Conservation (phyloP, 2,329 filamentous ascomycete genomes). For the Sclerotinia trifoliorum region DNA sequence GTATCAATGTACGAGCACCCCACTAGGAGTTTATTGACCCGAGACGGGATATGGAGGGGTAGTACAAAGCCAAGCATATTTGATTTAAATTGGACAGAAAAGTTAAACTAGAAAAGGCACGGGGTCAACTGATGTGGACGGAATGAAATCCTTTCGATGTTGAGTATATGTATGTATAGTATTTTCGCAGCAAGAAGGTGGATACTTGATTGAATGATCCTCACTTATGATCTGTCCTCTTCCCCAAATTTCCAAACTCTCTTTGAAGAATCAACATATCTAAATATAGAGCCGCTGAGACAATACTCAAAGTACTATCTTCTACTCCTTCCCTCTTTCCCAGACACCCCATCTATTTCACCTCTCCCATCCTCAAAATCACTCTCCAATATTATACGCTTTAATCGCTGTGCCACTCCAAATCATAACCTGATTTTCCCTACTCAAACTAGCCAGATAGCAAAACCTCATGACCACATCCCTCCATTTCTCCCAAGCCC, state of each 20-base stretch:
- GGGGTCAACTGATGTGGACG: background rate
- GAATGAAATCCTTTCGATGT: background rate
- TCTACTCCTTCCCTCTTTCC: too few relatives aligned
- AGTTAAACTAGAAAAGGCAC: background rate
- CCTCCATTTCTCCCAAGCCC: constrained; percentile 74
- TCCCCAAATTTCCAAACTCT: background rate
- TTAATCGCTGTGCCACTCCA: constrained; percentile 71
- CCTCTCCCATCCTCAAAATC: constrained; percentile 26
- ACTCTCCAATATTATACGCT: constrained; percentile 59
- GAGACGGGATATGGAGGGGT: constrained; percentile 20
- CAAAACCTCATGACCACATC: constrained; percentile 67
- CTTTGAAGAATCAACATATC: background rate
- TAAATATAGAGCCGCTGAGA: background rate
- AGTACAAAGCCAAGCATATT: background rate
- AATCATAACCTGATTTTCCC: constrained; percentile 62
- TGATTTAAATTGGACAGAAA: background rate
- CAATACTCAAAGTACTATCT: background rate
- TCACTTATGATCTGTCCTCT: background rate
- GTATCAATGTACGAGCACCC: constrained; percentile 17
- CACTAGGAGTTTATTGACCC: constrained; percentile 20
- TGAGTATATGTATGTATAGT: background rate
- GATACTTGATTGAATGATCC: background rate
- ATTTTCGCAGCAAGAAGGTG: constrained; percentile 2
- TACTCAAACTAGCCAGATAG: constrained; percentile 58
- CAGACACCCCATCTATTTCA: too few relatives aligned